Evolutionary conservation across 139 green algal species (phyloP).

Genomic region (Edaphochlamys debaryana): DNA sequence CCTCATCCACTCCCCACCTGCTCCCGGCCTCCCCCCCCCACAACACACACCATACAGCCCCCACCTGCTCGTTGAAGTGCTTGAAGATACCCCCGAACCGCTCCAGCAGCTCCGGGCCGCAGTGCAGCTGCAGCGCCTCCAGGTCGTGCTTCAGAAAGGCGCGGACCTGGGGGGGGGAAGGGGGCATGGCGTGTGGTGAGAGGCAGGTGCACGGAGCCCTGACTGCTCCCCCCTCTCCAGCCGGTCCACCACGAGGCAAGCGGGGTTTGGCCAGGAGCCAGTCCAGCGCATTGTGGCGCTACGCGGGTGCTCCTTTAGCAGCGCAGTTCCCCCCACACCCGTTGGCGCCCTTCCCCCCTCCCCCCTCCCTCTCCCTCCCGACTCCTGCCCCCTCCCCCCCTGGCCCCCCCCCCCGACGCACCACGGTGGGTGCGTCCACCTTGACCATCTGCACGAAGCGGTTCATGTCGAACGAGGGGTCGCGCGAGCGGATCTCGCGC

Average conservation of each 20-base stretch:
- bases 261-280: not conserved
- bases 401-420: no score
- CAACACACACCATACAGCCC: no score
- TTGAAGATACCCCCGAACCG: constrained; percentile 82
- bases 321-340: no score
- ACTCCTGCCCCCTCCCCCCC: not conserved
- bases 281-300: no score
- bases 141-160: constrained; percentile 70
- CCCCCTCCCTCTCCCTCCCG: not conserved
- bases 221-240: no score
- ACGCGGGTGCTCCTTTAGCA: no score
- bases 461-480: constrained; percentile 92
- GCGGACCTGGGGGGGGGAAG: constrained; percentile 4
- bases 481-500: constrained; percentile 81
- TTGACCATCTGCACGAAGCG: constrained; percentile 65
- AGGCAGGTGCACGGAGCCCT: not conserved
- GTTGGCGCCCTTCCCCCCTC: not conserved
- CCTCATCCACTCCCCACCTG: no score
- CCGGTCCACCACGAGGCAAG: no score
- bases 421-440: constrained; percentile 52
- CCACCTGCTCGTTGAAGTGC: constrained; percentile 64
- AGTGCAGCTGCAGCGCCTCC: constrained; percentile 71
- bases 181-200: not conserved
- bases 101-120: constrained; percentile 88
- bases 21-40: no score